Evolutionary conservation across 352 stramenopile genomes (phyloP).

Genomic region (Globisporangium viniferum): DNA sequence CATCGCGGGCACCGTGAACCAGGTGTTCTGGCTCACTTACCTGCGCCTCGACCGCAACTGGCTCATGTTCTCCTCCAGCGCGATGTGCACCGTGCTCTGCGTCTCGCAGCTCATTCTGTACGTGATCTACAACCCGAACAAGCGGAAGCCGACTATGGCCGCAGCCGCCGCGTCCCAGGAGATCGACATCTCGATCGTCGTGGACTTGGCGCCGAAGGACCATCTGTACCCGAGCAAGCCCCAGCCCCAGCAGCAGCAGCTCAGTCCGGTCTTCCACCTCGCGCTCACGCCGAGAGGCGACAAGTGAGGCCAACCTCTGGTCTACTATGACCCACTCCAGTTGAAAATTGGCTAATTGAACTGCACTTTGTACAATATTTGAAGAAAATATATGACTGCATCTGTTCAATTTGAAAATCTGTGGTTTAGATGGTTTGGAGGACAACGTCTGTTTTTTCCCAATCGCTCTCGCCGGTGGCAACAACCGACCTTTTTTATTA

Average conservation of each 20-base stretch:
- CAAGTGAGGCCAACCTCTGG: not conserved
- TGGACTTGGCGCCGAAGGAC: slow-evolving; percentile 4
- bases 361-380: not conserved
- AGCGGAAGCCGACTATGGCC: not conserved
- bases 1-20: slow-evolving; percentile 37
- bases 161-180: not conserved
- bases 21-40: slow-evolving; percentile 46
- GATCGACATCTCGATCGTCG: slow-evolving; percentile 12
- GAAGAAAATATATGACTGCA: not conserved
- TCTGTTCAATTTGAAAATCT: not conserved
- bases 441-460: not conserved
- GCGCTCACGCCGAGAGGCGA: slow-evolving; percentile 3
- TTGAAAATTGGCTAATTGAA: not conserved
- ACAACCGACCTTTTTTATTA: not conserved
- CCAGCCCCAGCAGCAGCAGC: not conserved
- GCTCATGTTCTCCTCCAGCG: slow-evolving; percentile 52
- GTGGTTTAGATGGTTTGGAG: not conserved
- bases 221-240: not conserved
- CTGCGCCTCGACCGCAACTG: slow-evolving; percentile 38
- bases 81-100: slow-evolving; percentile 35
- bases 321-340: not conserved
- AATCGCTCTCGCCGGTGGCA: not conserved
- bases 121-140: slow-evolving; percentile 35
- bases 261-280: slow-evolving; percentile 1
- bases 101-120: slow-evolving; percentile 38